These are phyloP conservation scores for Boletus barrowsii DNA, from an alignment of 768 basidiomycete genomes.

Conservation along the genomic window DNA sequence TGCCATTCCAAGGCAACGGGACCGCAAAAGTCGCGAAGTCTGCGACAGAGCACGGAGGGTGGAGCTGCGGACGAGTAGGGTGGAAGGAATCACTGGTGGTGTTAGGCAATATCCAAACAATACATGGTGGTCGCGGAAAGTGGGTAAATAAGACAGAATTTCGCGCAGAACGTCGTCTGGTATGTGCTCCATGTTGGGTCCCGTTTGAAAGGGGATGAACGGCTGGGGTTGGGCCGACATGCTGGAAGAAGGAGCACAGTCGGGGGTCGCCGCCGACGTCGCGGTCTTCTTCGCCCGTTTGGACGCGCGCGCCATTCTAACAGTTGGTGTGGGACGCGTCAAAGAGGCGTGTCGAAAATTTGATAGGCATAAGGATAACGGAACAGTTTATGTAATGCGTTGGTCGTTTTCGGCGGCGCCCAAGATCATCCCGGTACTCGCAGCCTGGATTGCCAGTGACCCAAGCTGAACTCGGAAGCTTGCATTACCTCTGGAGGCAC, in stretches of 20 bases:
- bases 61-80: neutral
- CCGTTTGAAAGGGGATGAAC: neutral
- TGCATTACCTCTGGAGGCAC: too few species aligned
- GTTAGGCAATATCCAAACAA: neutral
- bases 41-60: slow-evolving; percentile 4
- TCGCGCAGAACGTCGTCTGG: slow-evolving; percentile 10
- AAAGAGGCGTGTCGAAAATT: too few species aligned
- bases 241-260: neutral
- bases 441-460: too few species aligned
- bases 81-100: neutral
- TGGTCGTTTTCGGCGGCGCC: too few species aligned
- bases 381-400: too few species aligned
- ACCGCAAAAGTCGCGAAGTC: slow-evolving; percentile 4
- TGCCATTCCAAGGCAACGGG: slow-evolving; percentile 10
- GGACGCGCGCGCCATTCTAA: too few species aligned
- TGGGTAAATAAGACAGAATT: slow-evolving; percentile 5
- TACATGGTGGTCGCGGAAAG: neutral
- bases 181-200: slow-evolving; percentile 2
- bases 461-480: too few species aligned
- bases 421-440: too few species aligned
- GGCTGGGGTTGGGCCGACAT: neutral
- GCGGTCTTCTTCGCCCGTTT: too few species aligned
- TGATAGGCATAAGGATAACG: too few species aligned
- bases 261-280: neutral
- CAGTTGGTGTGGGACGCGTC: too few species aligned